Evolutionary conservation across 345 rosid genomes (phyloP).

Genomic region (Microcos paniculata): DNA sequence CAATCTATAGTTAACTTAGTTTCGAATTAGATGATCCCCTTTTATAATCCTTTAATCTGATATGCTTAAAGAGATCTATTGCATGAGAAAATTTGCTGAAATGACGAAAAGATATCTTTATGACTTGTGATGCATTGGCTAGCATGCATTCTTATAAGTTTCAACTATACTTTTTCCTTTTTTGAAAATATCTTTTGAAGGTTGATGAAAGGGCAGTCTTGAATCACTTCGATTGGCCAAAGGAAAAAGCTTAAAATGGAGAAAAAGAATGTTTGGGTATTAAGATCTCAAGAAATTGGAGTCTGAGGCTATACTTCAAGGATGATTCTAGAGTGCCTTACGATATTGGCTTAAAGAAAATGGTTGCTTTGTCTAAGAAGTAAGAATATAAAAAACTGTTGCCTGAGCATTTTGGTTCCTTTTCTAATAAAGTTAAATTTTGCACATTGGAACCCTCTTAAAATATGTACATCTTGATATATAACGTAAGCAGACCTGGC

Average conservation of each 20-base stretch:
- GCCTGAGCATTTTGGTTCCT: not conserved
- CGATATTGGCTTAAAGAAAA: conserved; percentile 65
- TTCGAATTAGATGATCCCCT: not conserved
- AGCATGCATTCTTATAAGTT: not conserved
- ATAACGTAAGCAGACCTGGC: not conserved
- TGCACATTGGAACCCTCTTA: not conserved
- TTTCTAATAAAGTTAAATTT: not conserved
- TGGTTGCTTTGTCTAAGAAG: conserved; percentile 69
- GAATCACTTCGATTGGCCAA: conserved; percentile 85
- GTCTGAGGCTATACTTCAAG: conserved; percentile 51
- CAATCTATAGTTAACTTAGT: not conserved
- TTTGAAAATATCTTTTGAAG: conserved; percentile 21
- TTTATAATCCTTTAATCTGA: not conserved
- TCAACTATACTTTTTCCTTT: not conserved
- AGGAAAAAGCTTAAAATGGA: conserved; percentile 70
- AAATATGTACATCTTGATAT: not conserved
- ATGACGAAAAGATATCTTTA: not conserved
- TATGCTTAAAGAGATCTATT: not conserved
- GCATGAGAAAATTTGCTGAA: not conserved
- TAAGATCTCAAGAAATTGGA: conserved; percentile 69
- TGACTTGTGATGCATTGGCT: not conserved
- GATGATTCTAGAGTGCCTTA: conserved; percentile 63
- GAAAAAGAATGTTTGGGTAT: conserved; percentile 75
- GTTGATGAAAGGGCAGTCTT: conserved; percentile 86
- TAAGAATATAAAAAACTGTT: conserved; percentile 21